Evolutionary conservation across 495 filamentous ascomycete genomes (phyloP), one percentile per base, ranked within the genome.

Genomic region (Penicillium psychrofluorescens): DNA sequence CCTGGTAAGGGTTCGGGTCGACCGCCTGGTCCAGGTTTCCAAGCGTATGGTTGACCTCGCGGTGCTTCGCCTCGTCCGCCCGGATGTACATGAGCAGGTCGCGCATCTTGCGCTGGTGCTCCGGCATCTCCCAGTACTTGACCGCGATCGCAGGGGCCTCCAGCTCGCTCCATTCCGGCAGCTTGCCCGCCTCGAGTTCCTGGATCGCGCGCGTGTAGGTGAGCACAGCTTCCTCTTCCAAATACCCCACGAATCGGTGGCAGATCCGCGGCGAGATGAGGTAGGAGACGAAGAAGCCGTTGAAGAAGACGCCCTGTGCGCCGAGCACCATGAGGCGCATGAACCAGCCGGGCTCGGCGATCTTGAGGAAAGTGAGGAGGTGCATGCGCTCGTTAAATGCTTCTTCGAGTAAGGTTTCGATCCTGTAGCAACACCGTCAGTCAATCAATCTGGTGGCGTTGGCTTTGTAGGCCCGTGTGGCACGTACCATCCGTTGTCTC

Each of bases 321-420:
- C 79, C 88, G 29, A 96, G 74, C 33, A 94, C 84, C 77, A 92
- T 84, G 22, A 85, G 46, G 31, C 83, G 81, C 90, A 95, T 95
- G 75, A 95, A 91, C 74, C 77, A 70, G 22, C 81, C 91, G 0
- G 90, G 91, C 53, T 95, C 81, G 42, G 84, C 85, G 70, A 97
- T 81, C 64, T 95, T 90, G 55, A 96, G 78, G 68, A 96, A 97
- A 0, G 88, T 95, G 34, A 97, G 70, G 1, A 98, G 80, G 51
- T 97, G 91, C 88, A 97, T 96, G 1, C 91, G 78, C 61, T 98
- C 92, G 55, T 98, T 98, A 71, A 85, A 95, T 38, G 81, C 82
- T 64, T 98, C 92, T 62, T 96, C 92, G 3, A 97, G 76, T 0
- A 97, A 75, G 0, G 88, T 96, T 61, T 96, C 91, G 50, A 99